Conservation (phyloP, 176 grass and related monocot species). For the Dactylis glomerata region DNA sequence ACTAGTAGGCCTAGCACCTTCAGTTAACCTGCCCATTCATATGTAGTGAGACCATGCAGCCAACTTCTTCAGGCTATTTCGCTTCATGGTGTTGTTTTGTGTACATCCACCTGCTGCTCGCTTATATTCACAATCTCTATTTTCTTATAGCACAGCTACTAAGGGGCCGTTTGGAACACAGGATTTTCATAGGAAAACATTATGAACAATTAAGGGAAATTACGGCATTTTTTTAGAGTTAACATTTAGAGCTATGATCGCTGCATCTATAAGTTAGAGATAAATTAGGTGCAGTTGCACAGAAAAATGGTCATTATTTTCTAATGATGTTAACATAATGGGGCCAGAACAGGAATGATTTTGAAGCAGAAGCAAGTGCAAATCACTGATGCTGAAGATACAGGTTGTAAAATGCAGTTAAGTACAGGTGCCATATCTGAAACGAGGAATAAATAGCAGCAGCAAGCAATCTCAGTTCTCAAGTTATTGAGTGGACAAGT, state of each 20-base stretch:
- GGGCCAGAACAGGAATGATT: background rate
- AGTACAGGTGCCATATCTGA: background rate
- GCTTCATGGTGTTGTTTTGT: background rate
- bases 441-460: background rate
- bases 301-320: background rate
- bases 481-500: background rate
- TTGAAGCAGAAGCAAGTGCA: background rate
- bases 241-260: background rate
- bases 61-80: background rate
- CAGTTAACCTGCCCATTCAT: background rate
- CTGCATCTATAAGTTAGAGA: no score
- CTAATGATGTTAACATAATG: background rate
- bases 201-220: background rate
- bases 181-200: no score
- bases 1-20: background rate
- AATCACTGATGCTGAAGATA: background rate
- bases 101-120: background rate
- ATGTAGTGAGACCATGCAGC: background rate
- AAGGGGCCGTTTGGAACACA: no score
- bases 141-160: background rate
- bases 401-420: background rate
- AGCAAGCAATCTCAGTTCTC: background rate
- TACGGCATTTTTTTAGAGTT: background rate
- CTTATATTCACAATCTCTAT: background rate
- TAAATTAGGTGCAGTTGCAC: conserved; percentile 4